Evolutionary conservation across 306 rosid species (phyloP).

Genomic region (Astragalus glycyphyllos): DNA sequence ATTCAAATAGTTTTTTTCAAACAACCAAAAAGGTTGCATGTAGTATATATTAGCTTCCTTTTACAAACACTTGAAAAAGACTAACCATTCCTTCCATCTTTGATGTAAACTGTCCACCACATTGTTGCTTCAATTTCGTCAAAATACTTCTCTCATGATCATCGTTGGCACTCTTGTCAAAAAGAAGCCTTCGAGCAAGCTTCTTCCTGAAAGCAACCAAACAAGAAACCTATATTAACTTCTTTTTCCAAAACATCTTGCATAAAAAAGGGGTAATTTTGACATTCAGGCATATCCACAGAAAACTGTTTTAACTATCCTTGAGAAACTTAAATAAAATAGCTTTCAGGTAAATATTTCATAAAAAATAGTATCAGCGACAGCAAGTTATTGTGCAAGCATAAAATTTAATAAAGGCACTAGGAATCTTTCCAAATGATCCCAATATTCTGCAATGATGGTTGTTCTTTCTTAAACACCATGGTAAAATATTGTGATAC

Average conservation of each 20-base stretch:
- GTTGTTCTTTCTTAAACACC: constrained; percentile 1
- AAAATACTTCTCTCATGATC: constrained; percentile 89
- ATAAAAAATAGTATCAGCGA: constrained; percentile 2
- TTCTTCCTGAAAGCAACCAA: constrained; percentile 70
- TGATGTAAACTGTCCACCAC: constrained; percentile 93
- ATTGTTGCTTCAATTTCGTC: constrained; percentile 90
- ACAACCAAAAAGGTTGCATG: constrained; percentile 20
- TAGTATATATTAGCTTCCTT: constrained; percentile 9
- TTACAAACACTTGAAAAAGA: constrained; percentile 32
- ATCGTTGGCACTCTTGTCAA: constrained; percentile 93
- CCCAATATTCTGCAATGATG: not conserved
- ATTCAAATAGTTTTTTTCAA: constrained; percentile 29
- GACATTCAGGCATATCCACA: constrained; percentile 31
- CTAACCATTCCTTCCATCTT: constrained; percentile 99
- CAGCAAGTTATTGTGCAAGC: not conserved
- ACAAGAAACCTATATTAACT: constrained; percentile 37
- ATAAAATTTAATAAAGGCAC: constrained; percentile 7
- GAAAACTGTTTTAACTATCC: constrained; percentile 14
- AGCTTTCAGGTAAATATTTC: not conserved
- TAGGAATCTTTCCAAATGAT: constrained; percentile 14
- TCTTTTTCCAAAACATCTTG: constrained; percentile 17
- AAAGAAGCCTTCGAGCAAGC: constrained; percentile 94
- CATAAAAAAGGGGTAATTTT: constrained; percentile 5
- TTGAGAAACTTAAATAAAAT: not conserved
- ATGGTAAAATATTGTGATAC: constrained; percentile 22